phyloP scores from a whole-genome alignment of 148 eudicot genomes.

The Amaranthus palmeri region DNA sequence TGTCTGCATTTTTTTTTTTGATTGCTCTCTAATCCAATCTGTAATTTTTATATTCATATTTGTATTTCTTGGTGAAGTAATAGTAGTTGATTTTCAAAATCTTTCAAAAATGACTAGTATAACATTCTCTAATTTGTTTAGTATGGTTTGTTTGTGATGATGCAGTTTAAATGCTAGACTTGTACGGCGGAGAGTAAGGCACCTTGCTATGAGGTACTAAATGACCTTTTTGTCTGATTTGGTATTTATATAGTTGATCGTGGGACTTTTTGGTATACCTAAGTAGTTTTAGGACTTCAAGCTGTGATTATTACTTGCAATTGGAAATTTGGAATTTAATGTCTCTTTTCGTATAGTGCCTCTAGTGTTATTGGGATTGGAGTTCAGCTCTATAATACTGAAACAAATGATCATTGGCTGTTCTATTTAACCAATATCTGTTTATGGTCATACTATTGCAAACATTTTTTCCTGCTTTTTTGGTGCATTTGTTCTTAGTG shows the following conservation, averaged over 20 bases:
- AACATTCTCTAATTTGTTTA: not conserved
- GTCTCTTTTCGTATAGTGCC: not conserved
- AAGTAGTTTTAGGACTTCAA: not conserved
- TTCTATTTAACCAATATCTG: not conserved
- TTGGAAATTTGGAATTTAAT: not conserved
- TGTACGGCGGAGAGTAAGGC: slow-evolving; percentile 82
- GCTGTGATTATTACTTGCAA: not conserved
- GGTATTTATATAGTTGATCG: not conserved
- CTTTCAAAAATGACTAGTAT: not conserved
- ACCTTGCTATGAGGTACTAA: slow-evolving; percentile 78
- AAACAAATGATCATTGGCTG: not conserved
- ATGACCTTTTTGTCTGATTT: not conserved
- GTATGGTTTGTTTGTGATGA: slow-evolving; percentile 19
- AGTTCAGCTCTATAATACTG: not conserved
- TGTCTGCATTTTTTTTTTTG: not conserved
- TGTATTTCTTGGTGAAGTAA: not conserved
- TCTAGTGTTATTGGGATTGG: not conserved
- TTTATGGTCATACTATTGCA: not conserved
- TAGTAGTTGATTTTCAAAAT: not conserved
- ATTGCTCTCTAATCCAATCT: not conserved
- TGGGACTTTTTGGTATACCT: not conserved
- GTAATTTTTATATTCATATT: not conserved
- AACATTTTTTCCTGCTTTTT: not conserved
- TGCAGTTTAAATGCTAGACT: slow-evolving; percentile 86
- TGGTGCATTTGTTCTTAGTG: not conserved